Evolutionary conservation across 352 stramenopile genomes (phyloP), one percentile per base, ranked within the genome.

Genomic region (Phytophthora megakarya): DNA sequence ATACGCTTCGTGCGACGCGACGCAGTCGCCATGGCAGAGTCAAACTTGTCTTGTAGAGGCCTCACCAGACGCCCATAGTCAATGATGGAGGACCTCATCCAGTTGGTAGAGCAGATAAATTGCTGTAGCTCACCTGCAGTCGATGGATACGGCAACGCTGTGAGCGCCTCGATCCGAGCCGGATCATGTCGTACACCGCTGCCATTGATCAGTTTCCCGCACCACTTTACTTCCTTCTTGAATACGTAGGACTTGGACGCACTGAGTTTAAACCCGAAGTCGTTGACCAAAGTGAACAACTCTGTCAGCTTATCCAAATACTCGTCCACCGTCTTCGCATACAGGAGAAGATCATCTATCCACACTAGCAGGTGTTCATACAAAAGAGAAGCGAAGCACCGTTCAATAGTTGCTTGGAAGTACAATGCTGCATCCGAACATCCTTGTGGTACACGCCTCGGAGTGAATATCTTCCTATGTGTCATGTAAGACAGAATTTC

Each of bases 51-150:
- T 9, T 44, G 38, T n/a, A 44, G 16, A 21, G 38, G 38, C 11
- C 38, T 13, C 16, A 44, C 38, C 18, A 44, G 38, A 8, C 38
- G 38, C 5, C 38, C 16, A 44, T 23, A 44, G 38, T 44, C 38
- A 22, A 44, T 44, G 38, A 44, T 44, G 16, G 39, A 26, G 7
- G 39, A 26, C 39, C 39, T 45, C 39, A 45, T 45, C 39, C 39
- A 45, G 30, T 35, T 35, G 3, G 4, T 13, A 7, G 30, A 5
- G 3, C 30, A 35, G 13, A 35, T 5, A 11, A 35, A 35, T 11
- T 35, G 30, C 30, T 35, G 30, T 5, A 35, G 30, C 3, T 35
- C 30, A 1, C 30, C 30, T 15, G 30, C 30, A 1, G 30, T 35
- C 4, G 30, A 35, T 11, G 30, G 30, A 1, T 13, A 35, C 2